Conservation (phyloP, 2,329 filamentous ascomycete genomes). For the Aureobasidium sp. region DNA sequence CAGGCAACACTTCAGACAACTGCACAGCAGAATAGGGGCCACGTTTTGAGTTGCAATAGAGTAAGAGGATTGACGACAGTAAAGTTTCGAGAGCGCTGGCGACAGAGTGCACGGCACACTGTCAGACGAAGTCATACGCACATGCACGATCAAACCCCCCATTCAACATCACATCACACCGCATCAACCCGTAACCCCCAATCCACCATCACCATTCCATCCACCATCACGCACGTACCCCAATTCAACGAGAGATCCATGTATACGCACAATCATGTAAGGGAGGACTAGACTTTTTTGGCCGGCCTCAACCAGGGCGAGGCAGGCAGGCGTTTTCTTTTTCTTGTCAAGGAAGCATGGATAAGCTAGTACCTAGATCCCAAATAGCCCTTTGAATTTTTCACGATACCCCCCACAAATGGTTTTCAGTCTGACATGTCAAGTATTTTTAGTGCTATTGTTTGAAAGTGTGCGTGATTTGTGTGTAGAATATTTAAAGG, state of each 20-base stretch:
- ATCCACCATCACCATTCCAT: background rate
- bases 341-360: background rate
- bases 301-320: background rate
- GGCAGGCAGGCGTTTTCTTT: too few species aligned
- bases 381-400: background rate
- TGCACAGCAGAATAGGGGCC: constrained; percentile 14
- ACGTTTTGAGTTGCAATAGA: constrained; percentile 11
- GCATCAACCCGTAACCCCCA: background rate
- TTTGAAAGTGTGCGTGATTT: too few species aligned
- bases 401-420: constrained; percentile 6
- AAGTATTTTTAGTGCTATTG: too few species aligned
- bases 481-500: too few species aligned
- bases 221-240: background rate
- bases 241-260: constrained; percentile 9
- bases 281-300: constrained; percentile 13
- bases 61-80: background rate
- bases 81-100: background rate
- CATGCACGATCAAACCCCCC: background rate
- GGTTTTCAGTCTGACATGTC: too few species aligned
- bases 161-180: background rate
- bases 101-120: background rate
- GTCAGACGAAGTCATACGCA: background rate
- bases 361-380: constrained; percentile 7
- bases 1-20: constrained; percentile 5
- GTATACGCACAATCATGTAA: constrained; percentile 19